These are phyloP conservation scores for Ustilago vetiveriae DNA, from an alignment of 1,284 basidiomycete species.

Conservation along the genomic window DNA sequence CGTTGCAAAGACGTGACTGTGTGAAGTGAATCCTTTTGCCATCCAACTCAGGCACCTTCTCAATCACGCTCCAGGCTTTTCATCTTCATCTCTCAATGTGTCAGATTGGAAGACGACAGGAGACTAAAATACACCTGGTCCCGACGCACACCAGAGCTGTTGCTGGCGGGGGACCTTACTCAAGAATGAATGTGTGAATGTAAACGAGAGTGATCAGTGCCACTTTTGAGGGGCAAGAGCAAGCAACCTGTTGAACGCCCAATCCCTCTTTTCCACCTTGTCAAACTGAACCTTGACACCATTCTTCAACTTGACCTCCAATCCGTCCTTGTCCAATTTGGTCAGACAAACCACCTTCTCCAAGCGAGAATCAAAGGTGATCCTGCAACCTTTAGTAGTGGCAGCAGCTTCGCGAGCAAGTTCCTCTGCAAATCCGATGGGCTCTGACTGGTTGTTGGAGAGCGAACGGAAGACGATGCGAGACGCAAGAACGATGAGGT, in stretches of 20 bases:
- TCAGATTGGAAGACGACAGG: no score
- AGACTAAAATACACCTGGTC: no score
- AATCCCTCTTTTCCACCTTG: conserved; percentile 17
- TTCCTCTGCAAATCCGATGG: conserved; percentile 11
- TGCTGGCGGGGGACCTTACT: no score
- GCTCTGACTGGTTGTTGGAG: not conserved
- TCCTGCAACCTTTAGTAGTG: conserved; percentile 6
- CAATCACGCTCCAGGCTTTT: no score
- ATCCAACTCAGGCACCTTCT: no score
- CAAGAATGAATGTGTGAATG: no score
- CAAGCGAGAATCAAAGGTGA: conserved; percentile 25
- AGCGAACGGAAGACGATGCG: conserved; percentile 29
- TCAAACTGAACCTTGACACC: conserved; percentile 15
- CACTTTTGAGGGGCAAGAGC: conserved; percentile 39
- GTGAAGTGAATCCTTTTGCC: no score
- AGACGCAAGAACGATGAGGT: conserved; percentile 21
- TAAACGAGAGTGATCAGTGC: no score
- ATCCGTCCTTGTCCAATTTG: conserved; percentile 2
- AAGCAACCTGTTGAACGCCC: conserved; percentile 30
- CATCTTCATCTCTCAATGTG: no score
- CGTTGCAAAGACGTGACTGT: no score
- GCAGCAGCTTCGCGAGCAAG: not conserved
- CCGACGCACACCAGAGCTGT: no score
- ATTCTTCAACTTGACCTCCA: conserved; percentile 28
- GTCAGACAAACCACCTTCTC: conserved; percentile 25